Evolutionary conservation across 75 land plant species (phyloP), one percentile per base, ranked within the genome.

Genomic region (Ceratopteris richardii): DNA sequence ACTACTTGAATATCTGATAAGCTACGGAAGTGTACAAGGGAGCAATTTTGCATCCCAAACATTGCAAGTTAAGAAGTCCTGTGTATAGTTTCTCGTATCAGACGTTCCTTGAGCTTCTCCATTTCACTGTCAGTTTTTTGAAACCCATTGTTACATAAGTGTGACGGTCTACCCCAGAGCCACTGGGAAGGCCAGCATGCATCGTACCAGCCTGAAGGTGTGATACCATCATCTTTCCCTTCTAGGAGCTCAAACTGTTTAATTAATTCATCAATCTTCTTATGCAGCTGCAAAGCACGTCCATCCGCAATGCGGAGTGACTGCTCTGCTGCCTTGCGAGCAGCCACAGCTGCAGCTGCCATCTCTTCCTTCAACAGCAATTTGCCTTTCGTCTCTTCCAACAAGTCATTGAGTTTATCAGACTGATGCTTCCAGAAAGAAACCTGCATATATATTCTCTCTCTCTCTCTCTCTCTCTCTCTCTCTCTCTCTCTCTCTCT

Each of bases 291-390:
- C 1, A 72, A 44, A 21, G 84, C 76, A 39, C 95, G 53, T 58
- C 75, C 79, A 68, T 89, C 95, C 33, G 87, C 86, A 30, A 86
- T 66, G 59, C 71, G 74, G 52, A 89, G 90, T 33, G 88, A 82
- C 43, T 53, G 69, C 55, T 86, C 95, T 4, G 84, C 83, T 42
- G 95, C 95, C 30, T 73, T 75, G 22, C 85, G 90, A 18, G 95
- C 83, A 36, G 86, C 86, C 74, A 82, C 77, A 20, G 95, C 95
- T 24, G 95, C 78, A 21, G 69, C 27, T 28, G 86, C 90, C 57
- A 89, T 80, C 59, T 89, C 77, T 62, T 89, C 86, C 64, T 89
- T 89, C 31, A 81, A 75, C 54, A 78, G 75, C 42, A 89, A 23
- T 62, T 86, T 86, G 62, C 58, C 65, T 60, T 75, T 80, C 20